These are phyloP conservation scores for Monosporozyma unispora DNA, from an alignment of 805 yeast species.

Conservation along the genomic window DNA sequence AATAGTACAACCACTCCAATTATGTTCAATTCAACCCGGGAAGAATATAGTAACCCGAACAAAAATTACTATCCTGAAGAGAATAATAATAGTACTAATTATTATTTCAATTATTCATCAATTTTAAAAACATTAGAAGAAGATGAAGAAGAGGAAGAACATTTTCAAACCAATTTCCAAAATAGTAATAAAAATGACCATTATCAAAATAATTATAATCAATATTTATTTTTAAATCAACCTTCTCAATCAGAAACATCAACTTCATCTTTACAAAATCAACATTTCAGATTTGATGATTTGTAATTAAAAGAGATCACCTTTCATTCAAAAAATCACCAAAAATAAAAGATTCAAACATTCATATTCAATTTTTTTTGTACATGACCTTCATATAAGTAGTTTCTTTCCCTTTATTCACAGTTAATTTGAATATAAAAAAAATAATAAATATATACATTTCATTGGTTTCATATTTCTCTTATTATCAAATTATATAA, in stretches of 20 bases:
- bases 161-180: background rate
- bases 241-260: background rate
- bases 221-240: background rate
- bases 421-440: no score
- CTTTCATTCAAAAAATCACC: no score
- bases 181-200: background rate
- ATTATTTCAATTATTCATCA: constrained; percentile 1
- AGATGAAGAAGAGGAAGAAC: background rate
- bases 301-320: background rate
- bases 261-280: no score
- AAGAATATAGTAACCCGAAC: background rate
- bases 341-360: no score
- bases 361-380: no score
- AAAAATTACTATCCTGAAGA: background rate
- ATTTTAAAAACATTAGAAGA: constrained; percentile 1
- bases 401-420: no score
- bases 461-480: no score
- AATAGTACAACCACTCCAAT: background rate
- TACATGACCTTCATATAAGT: no score
- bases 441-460: no score
- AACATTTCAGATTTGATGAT: background rate
- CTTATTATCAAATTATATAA: no score
- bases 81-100: background rate
- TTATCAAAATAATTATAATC: no score
- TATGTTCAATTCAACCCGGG: background rate